phyloP scores from a whole-genome alignment of 805 yeast species.

The Candida fluviatilis region DNA sequence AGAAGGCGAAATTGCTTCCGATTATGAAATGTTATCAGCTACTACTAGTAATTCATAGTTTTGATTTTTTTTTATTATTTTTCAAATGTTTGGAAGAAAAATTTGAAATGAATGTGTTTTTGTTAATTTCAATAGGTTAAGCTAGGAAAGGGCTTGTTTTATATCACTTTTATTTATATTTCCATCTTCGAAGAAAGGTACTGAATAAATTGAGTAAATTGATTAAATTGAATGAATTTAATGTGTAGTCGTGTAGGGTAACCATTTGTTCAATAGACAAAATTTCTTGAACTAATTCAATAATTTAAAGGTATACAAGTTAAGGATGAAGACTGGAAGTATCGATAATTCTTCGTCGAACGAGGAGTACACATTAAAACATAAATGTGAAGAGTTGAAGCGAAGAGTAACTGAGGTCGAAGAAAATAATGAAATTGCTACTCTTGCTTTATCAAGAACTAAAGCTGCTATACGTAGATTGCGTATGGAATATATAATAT shows the following conservation, averaged over 20 bases:
- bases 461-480: constrained; percentile 71
- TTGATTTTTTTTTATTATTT: background rate
- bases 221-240: no score
- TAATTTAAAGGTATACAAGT: background rate
- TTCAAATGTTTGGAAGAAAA: background rate
- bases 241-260: background rate
- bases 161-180: background rate
- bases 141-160: background rate
- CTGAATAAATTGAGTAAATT: background rate
- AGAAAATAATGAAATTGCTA: constrained; percentile 69
- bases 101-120: background rate
- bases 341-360: background rate
- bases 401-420: constrained; percentile 68
- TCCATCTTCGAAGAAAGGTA: no score
- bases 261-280: background rate
- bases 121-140: background rate
- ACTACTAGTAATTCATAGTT: constrained; percentile 9
- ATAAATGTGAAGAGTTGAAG: constrained; percentile 70
- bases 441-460: constrained; percentile 74
- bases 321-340: background rate
- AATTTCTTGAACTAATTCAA: background rate
- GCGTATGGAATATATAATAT: constrained; percentile 75
- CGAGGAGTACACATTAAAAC: constrained; percentile 42
- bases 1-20: constrained; percentile 25
- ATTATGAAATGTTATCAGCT: constrained; percentile 35